Evolutionary conservation across 352 stramenopile species (phyloP).

Genomic region (Phytophthora chlamydospora): DNA sequence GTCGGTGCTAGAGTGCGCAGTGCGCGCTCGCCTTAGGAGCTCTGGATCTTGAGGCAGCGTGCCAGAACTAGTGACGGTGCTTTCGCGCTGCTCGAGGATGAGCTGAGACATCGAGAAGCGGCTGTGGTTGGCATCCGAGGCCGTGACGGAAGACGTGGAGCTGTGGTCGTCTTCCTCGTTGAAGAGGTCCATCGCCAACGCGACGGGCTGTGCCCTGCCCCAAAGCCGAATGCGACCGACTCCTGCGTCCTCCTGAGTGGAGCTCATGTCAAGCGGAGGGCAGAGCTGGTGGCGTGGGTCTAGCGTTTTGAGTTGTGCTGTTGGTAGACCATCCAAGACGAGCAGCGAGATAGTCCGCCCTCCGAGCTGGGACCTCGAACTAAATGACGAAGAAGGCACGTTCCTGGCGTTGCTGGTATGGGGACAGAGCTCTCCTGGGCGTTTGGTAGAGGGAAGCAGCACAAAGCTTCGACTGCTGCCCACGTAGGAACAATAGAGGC

Average conservation of each 20-base stretch:
- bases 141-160: constrained; percentile 4
- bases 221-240: neutral
- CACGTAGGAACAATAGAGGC: no score
- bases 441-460: neutral
- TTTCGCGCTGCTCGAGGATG: constrained; percentile 1
- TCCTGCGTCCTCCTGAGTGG: neutral
- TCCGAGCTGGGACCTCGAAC: no score
- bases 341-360: neutral
- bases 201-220: constrained; percentile 1
- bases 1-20: neutral
- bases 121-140: constrained; percentile 6
- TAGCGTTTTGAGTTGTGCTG: no score
- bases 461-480: neutral
- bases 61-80: neutral
- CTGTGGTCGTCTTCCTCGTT: neutral
- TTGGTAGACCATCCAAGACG: no score
- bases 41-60: constrained; percentile 3
- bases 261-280: no score
- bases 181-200: neutral
- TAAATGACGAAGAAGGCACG: neutral
- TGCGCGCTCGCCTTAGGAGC: neutral
- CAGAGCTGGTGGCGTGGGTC: no score
- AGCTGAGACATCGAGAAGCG: constrained; percentile 6
- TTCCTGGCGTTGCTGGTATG: constrained; percentile 8
- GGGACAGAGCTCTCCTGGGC: constrained; percentile 6